A percentile compares a stretch with the other conserved stretches of the same genome.
Evolutionary conservation across 2,329 filamentous ascomycete species (phyloP).

Genomic region (Albifimbria verrucaria): DNA sequence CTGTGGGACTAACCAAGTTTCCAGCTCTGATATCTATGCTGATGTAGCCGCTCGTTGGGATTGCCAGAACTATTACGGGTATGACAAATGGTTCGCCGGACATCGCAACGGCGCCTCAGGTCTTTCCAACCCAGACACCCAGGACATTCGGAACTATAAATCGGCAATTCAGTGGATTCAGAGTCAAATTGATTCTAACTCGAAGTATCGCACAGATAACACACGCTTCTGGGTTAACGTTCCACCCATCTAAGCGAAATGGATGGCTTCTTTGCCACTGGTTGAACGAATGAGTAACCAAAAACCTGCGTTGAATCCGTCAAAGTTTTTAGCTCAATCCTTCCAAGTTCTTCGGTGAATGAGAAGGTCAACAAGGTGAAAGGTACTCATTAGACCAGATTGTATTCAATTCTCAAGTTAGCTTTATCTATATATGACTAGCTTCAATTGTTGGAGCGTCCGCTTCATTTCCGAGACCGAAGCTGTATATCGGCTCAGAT

Average conservation of each 20-base stretch:
- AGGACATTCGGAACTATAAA: conserved; percentile 8
- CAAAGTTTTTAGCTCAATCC: too few relatives aligned
- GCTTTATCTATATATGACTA: too few relatives aligned
- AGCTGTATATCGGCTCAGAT: too few relatives aligned
- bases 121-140: conserved; percentile 12
- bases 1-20: neutral
- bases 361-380: too few relatives aligned
- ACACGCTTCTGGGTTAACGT: conserved; percentile 14
- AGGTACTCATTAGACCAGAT: too few relatives aligned
- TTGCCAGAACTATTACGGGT: conserved; percentile 13
- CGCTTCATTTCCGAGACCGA: too few relatives aligned
- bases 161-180: conserved; percentile 12
- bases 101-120: conserved; percentile 12
- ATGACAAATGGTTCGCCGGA: conserved; percentile 11
- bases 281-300: too few relatives aligned
- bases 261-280: too few relatives aligned
- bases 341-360: too few relatives aligned
- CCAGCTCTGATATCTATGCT: conserved; percentile 10
- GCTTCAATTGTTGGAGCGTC: too few relatives aligned
- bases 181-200: conserved; percentile 10
- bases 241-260: conserved; percentile 15
- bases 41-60: conserved; percentile 11
- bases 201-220: conserved; percentile 9
- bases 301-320: too few relatives aligned
- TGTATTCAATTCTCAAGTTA: too few relatives aligned